phyloP scores from a whole-genome alignment of 805 yeast species.

The Metahyphopichia silvanorum region DNA sequence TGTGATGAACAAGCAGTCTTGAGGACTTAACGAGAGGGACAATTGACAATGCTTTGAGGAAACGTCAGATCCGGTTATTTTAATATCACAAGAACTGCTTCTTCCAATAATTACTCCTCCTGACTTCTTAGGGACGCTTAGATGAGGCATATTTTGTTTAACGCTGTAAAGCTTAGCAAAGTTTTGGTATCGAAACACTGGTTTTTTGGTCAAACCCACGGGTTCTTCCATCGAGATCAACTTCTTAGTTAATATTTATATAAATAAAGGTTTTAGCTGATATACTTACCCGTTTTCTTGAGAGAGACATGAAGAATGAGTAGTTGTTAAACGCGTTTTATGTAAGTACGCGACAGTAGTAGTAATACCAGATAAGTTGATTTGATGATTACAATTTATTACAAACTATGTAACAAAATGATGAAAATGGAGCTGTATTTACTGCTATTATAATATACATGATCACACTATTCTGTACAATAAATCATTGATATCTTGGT shows the following conservation, averaged over 20 bases:
- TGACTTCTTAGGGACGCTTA: constrained; percentile 17
- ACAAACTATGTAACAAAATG: too few relatives aligned
- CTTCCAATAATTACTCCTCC: constrained; percentile 43
- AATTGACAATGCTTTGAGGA: constrained; percentile 65
- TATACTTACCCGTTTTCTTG: constrained; percentile 26
- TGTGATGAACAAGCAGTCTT: constrained; percentile 43
- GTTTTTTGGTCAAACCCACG: too few relatives aligned
- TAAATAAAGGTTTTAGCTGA: too few relatives aligned
- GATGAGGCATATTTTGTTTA: constrained; percentile 12
- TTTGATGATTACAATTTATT: too few relatives aligned
- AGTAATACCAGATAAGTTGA: too few relatives aligned
- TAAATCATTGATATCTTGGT: constrained; percentile 23
- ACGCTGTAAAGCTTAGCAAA: constrained; percentile 22
- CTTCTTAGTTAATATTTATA: too few relatives aligned
- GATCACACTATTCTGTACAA: constrained; percentile 21
- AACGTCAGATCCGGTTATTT: constrained; percentile 54
- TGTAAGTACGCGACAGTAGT: too few relatives aligned
- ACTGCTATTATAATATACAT: too few relatives aligned
- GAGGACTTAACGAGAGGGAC: constrained; percentile 34
- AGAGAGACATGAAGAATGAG: too few relatives aligned
- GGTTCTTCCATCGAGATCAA: too few relatives aligned
- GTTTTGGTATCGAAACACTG: constrained; percentile 9
- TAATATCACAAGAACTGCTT: constrained; percentile 57
- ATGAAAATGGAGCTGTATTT: too few relatives aligned
- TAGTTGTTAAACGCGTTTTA: too few relatives aligned